Conservation (phyloP, 768 basidiomycete species). For the Trametes coccinea region DNA sequence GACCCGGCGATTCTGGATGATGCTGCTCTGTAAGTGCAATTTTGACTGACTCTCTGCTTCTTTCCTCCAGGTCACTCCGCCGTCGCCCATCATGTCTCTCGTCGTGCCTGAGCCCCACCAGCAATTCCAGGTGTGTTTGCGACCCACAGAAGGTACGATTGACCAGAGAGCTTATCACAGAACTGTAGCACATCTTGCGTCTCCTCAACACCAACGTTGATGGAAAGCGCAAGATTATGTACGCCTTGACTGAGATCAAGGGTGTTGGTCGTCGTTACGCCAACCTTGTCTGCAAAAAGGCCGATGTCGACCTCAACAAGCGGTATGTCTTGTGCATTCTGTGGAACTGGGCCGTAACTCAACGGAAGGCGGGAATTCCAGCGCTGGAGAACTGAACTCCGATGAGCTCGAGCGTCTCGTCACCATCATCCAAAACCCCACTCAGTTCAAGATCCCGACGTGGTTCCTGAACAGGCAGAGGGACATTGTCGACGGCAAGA, state of each 20-base stretch:
- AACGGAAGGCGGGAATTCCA: constrained; percentile 34
- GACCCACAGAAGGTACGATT: not conserved
- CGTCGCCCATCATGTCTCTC: constrained; percentile 76
- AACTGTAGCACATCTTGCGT: constrained; percentile 91
- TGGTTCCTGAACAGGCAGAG: constrained; percentile 99
- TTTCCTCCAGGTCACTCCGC: constrained; percentile 5
- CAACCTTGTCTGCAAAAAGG: constrained; percentile 99
- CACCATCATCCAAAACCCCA: constrained; percentile 98
- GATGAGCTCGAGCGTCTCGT: constrained; percentile 99
- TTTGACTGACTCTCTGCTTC: constrained; percentile 10
- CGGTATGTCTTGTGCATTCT: constrained; percentile 57
- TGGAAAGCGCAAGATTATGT: constrained; percentile 99
- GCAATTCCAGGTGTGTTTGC: constrained; percentile 80
- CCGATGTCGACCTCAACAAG: constrained; percentile 98
- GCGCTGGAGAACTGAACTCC: constrained; percentile 98
- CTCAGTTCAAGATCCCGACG: constrained; percentile 98
- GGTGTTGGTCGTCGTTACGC: constrained; percentile 99
- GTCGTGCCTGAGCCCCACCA: constrained; percentile 94
- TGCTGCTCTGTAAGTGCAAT: constrained; percentile 14
- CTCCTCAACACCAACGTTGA: constrained; percentile 99
- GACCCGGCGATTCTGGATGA: constrained; percentile 8
- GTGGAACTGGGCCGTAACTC: not conserved
- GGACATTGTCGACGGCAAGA: constrained; percentile 96
- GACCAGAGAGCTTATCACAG: not conserved
- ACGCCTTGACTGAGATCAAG: constrained; percentile 99